Conservation (phyloP, 208 protist genomes). For the Ichthyophonus hoferi region DNA sequence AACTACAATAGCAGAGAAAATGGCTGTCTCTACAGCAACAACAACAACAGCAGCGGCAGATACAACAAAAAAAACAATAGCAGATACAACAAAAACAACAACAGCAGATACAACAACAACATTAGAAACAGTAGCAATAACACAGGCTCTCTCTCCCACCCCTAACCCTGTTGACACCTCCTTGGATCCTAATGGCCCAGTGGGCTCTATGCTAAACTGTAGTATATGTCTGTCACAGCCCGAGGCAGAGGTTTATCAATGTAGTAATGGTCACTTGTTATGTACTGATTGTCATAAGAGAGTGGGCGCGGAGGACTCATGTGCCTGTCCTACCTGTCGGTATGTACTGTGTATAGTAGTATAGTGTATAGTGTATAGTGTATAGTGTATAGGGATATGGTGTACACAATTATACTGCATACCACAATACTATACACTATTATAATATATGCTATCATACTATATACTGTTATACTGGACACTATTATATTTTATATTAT, state of each 20-base stretch:
- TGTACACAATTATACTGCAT: no score
- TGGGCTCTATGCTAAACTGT: slow-evolving; percentile 6
- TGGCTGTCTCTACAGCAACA: no score
- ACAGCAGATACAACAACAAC: neutral
- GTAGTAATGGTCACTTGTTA: neutral
- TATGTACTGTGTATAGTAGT: no score
- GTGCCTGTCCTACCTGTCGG: neutral
- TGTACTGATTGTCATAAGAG: neutral
- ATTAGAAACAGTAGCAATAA: neutral
- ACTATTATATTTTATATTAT: no score
- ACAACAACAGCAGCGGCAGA: neutral
- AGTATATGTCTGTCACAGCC: neutral
- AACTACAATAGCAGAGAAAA: neutral
- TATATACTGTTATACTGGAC: no score
- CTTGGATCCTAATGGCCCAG: neutral
- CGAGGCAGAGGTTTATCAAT: neutral
- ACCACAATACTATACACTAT: no score
- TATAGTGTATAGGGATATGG: no score
- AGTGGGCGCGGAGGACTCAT: neutral
- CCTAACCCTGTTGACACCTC: no score
- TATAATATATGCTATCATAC: no score
- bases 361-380: no score
- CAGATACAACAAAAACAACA: neutral
- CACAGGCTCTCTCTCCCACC: no score
- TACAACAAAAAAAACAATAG: neutral